phyloP scores from a whole-genome alignment of 257 asterid species.

The Ocimum tenuiflorum region DNA sequence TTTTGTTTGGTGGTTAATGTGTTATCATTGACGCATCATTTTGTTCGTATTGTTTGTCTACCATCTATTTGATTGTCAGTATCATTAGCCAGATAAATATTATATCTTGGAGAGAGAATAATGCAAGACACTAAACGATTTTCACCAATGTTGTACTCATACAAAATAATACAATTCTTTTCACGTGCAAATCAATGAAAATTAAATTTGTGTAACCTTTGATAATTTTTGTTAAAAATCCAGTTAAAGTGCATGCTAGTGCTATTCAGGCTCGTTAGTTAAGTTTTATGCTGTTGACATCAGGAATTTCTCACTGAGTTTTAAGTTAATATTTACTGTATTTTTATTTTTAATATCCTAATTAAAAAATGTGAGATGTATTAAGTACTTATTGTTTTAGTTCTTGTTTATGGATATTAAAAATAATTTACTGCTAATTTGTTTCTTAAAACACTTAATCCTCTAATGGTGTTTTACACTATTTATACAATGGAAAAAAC shows the following conservation, averaged over 20 bases:
- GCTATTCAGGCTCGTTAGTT: background rate
- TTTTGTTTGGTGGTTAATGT: background rate
- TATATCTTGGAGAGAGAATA: background rate
- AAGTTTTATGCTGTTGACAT: background rate
- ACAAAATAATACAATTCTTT: background rate
- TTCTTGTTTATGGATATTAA: background rate
- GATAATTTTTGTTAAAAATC: too few species aligned
- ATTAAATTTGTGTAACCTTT: too few species aligned
- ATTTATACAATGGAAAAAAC: background rate
- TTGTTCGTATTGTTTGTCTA: background rate
- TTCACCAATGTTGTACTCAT: background rate
- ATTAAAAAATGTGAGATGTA: background rate
- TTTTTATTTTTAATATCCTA: background rate
- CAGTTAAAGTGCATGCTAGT: too few species aligned
- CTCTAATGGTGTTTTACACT: background rate
- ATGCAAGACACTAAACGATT: background rate
- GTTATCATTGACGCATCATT: background rate
- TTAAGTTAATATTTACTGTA: background rate
- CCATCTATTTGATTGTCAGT: background rate
- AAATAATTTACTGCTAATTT: background rate
- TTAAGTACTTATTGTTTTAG: background rate
- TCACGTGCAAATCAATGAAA: background rate
- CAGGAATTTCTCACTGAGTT: too few species aligned
- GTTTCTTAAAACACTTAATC: background rate
- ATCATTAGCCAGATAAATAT: background rate